Percentiles rank a stretch among this genome's conserved stretches.
Evolutionary conservation across 108 stramenopile species (phyloP).

Genomic region (Mayamaea pseudoterrestris): DNA sequence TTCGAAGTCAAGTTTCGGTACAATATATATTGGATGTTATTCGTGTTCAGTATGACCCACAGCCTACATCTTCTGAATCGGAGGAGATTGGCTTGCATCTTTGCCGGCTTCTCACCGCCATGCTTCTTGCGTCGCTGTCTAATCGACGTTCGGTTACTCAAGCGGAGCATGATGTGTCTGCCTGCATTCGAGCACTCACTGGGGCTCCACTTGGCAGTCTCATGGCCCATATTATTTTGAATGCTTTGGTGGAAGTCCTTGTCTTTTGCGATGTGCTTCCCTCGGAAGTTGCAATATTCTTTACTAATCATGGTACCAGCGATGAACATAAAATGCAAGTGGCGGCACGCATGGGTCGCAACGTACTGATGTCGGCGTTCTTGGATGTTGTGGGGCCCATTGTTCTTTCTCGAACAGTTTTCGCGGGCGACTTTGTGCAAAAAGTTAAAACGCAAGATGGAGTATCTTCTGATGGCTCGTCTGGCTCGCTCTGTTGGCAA

Average conservation of each 20-base stretch:
- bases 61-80: conserved; percentile 5
- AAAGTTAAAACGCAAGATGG: conserved; percentile 2
- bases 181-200: conserved; percentile 58
- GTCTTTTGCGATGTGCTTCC: conserved; percentile 59
- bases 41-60: conserved; percentile 10
- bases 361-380: conserved; percentile 54
- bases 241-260: conserved; percentile 45
- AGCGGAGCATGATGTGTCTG: conserved; percentile 73
- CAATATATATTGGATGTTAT: conserved; percentile 74
- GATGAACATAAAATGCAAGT: conserved; percentile 38
- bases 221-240: conserved; percentile 51
- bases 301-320: conserved; percentile 8
- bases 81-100: conserved; percentile 31
- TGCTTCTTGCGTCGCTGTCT: conserved; percentile 56
- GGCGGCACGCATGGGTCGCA: conserved; percentile 57
- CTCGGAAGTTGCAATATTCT: neutral
- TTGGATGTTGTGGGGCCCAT: conserved; percentile 79
- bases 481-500: conserved; percentile 41
- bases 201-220: conserved; percentile 65
- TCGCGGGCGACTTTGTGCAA: conserved; percentile 21
- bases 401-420: conserved; percentile 61
- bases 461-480: neutral
- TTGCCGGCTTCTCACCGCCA: conserved; percentile 41
- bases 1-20: conserved; percentile 69
- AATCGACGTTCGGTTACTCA: conserved; percentile 40